Evolutionary conservation across 129 eudicot genomes (phyloP).

Genomic region (Centella asiatica): DNA sequence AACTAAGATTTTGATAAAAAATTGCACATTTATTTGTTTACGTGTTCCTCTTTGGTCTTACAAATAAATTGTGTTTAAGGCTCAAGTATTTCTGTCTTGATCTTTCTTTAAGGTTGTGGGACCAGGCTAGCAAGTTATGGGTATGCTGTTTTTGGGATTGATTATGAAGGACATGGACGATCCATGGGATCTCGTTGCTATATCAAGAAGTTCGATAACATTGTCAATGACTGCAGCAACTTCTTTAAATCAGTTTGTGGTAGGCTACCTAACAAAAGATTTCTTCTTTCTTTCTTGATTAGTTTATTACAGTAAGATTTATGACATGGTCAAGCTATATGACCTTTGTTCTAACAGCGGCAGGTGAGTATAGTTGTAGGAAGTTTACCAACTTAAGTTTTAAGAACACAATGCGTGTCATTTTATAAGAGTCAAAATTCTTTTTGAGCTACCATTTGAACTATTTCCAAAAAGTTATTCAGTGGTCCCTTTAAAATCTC

Average conservation of each 20-base stretch:
- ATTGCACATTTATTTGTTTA: not conserved
- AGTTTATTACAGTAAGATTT: not conserved
- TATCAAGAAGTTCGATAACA: slow-evolving; percentile 77
- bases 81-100: not conserved
- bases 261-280: slow-evolving; percentile 21
- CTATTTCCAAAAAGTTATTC: not conserved
- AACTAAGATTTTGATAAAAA: not conserved
- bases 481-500: not conserved
- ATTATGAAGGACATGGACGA: slow-evolving; percentile 94
- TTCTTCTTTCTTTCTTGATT: not conserved
- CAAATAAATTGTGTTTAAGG: not conserved
- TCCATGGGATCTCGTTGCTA: slow-evolving; percentile 94
- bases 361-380: not conserved
- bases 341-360: not conserved
- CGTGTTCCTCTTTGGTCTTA: not conserved
- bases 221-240: slow-evolving; percentile 66
- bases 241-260: slow-evolving; percentile 74
- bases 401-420: not conserved
- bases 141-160: slow-evolving; percentile 82
- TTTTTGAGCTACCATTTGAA: not conserved
- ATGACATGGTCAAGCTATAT: not conserved
- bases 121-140: slow-evolving; percentile 70
- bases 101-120: slow-evolving; percentile 50
- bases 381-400: not conserved
- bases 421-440: not conserved